Conservation (phyloP, 208 protist species). For the Willaertia magna region DNA sequence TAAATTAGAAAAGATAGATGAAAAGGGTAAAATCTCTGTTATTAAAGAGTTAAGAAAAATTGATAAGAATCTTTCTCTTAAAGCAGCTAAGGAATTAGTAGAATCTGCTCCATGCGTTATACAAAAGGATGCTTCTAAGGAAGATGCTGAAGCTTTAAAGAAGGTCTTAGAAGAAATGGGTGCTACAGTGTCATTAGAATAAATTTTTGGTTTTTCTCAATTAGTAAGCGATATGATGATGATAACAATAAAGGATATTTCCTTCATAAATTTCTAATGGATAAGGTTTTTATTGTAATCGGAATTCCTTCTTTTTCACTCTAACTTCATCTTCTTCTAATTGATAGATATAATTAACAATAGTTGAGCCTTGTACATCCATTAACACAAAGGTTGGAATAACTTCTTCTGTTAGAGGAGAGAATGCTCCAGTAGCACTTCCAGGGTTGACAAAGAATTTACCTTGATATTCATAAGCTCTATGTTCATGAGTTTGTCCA, state of each 20-base stretch:
- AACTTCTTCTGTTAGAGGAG: constrained; percentile 42
- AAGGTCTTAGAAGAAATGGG: background rate
- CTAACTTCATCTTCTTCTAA: constrained; percentile 39
- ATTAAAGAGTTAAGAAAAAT: constrained; percentile 2
- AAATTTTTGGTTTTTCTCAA: background rate
- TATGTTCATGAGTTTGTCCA: constrained; percentile 77
- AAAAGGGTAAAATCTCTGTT: background rate
- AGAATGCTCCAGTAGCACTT: constrained; percentile 91
- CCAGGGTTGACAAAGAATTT: constrained; percentile 96
- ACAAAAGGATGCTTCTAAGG: background rate
- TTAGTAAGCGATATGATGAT: background rate
- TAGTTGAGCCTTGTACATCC: constrained; percentile 68
- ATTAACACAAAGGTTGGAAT: constrained; percentile 88
- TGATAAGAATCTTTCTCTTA: background rate
- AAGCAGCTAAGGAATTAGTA: background rate
- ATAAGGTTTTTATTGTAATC: constrained; percentile 22
- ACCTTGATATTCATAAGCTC: constrained; percentile 77
- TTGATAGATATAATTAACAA: constrained; percentile 51
- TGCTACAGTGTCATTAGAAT: background rate
- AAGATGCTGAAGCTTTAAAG: background rate
- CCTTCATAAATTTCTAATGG: background rate
- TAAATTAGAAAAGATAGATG: background rate
- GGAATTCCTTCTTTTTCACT: constrained; percentile 46
- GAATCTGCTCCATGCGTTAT: background rate
- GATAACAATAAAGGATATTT: no score